Percentiles rank a stretch among this genome's conserved stretches.
phyloP scores from a whole-genome alignment of 2,329 filamentous ascomycete species.

The Fusarium scirpi region DNA sequence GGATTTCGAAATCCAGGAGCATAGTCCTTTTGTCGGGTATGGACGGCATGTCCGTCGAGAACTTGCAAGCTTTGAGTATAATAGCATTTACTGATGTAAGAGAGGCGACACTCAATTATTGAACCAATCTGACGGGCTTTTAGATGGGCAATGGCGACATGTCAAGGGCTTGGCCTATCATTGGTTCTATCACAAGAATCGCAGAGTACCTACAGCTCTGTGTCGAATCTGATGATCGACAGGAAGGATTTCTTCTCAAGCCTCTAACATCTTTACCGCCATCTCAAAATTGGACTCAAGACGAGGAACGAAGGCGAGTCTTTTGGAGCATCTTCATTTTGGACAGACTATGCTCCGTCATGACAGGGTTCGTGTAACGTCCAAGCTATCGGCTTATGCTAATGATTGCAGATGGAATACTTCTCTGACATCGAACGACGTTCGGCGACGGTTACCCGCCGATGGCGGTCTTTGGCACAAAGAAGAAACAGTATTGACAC shows the following conservation, averaged over 20 bases:
- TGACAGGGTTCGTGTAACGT: constrained; percentile 24
- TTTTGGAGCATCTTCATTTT: constrained; percentile 52
- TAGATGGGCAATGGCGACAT: constrained; percentile 49
- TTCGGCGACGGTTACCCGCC: constrained; percentile 48
- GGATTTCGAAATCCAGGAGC: constrained; percentile 29
- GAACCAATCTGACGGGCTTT: fast-evolving
- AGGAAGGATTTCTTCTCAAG: constrained; percentile 12
- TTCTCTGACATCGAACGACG: constrained; percentile 48
- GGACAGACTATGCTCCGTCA: constrained; percentile 42
- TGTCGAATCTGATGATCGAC: constrained; percentile 41
- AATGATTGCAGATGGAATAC: constrained; percentile 46
- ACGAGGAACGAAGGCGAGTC: constrained; percentile 50
- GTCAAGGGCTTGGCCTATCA: constrained; percentile 47
- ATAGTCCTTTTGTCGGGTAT: constrained; percentile 39
- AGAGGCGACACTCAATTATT: fast-evolving
- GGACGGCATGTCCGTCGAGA: constrained; percentile 42
- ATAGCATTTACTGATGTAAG: constrained; percentile 41
- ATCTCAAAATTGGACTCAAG: constrained; percentile 49
- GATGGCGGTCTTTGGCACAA: constrained; percentile 58
- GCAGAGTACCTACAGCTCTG: constrained; percentile 22
- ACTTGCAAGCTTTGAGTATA: constrained; percentile 41
- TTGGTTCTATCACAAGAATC: constrained; percentile 24
- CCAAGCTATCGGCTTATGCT: background rate
- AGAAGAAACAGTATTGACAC: constrained; percentile 54
- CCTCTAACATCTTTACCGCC: constrained; percentile 7